Base-by-base conservation (phyloP, 495 filamentous ascomycete species). In the Penicillium canariense region DNA sequence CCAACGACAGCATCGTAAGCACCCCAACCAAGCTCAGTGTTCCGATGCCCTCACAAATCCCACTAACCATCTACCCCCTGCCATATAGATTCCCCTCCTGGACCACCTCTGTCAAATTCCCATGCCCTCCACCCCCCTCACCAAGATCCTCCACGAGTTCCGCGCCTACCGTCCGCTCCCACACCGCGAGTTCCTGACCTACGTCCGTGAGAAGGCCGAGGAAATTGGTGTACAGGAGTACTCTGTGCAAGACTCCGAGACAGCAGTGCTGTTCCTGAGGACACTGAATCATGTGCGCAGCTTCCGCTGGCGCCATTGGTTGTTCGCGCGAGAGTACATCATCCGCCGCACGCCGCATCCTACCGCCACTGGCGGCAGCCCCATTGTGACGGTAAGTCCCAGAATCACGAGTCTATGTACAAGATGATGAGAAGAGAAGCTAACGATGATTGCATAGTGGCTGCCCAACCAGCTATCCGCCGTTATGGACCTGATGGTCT, bases 271-370 rank as follows among this genome's bases (percentile, higher is more conserved):
- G 2, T 94, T 91, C 71, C 77, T 96, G 5, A 76, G 79, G 59
- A 77, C 83, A 0, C 69, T 96, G 18, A 84, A 96, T 67, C 87
- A 96, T 67, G 88, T 96, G 10, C 84, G 91, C 47, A 89, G 91
- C 61, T 96, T 96, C 74, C 76, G 91, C 54, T 96, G 91, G 91
- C 79, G 91, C 3, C 91, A 96, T 63, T 96, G 91, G 91, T 84
- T 91, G 56, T 96, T 96, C 61, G 90, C 90, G n/a, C 76, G 90
- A 18, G 91, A 96, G 77, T 96, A 96, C 59, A 96, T 96, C 54
- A 81, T 96, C 50, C 89, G 89, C 63, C 80, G 84, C 52, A 94
- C 88, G 0, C 77, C 73, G 0, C 89, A 96, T 62, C 90, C 91
- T 0, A 93, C 88, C 25, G 91, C 91, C 4, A 96, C 91, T 0